Conservation (phyloP, 331 rosid species). For the Saraca asoca region DNA sequence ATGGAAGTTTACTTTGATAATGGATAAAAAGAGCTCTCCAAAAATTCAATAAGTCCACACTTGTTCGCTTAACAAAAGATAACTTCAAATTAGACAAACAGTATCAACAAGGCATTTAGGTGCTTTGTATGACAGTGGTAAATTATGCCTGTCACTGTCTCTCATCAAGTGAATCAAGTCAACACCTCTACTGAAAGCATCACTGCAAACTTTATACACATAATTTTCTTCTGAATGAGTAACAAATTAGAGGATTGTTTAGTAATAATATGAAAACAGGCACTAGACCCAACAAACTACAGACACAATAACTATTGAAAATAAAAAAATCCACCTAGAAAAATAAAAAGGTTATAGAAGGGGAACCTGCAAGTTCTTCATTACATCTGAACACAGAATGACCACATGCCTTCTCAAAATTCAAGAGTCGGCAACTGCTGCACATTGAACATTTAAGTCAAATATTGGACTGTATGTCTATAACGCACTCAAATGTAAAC, state of each 20-base stretch:
- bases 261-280: not conserved
- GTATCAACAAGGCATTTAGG: not conserved
- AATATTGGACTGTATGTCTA: slow-evolving; percentile 20
- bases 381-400: slow-evolving; percentile 49
- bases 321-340: slow-evolving; percentile 17
- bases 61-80: slow-evolving; percentile 26
- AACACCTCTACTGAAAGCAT: not conserved
- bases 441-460: not conserved
- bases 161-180: slow-evolving; percentile 12
- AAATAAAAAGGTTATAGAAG: slow-evolving; percentile 14
- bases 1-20: slow-evolving; percentile 15
- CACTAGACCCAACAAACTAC: slow-evolving; percentile 10
- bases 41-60: slow-evolving; percentile 12
- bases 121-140: slow-evolving; percentile 13
- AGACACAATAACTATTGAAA: slow-evolving; percentile 2
- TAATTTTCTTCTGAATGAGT: slow-evolving; percentile 19
- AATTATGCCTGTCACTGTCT: slow-evolving; percentile 19
- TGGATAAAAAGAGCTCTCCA: slow-evolving; percentile 12
- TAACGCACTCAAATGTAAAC: slow-evolving; percentile 5
- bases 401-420: slow-evolving; percentile 40
- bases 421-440: slow-evolving; percentile 22
- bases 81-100: slow-evolving; percentile 9
- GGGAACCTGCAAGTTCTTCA: slow-evolving; percentile 59
- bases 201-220: slow-evolving; percentile 20
- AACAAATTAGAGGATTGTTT: not conserved